These are phyloP conservation scores for Alternaria sp. DNA, from an alignment of 2,329 filamentous ascomycete genomes.

Conservation along the genomic window DNA sequence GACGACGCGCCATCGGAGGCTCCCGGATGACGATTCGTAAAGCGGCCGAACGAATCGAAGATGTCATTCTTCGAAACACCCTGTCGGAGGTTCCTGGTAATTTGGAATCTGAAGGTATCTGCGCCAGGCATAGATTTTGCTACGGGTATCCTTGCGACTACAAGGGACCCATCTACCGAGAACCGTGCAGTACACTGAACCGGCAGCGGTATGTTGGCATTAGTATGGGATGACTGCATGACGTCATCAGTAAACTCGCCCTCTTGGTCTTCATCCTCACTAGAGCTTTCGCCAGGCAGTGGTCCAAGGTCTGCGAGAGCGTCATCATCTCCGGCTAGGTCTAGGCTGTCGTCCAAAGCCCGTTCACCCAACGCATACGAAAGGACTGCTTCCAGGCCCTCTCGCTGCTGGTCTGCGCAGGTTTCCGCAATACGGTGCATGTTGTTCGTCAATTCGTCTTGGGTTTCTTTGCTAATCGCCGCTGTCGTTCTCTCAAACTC, in stretches of 20 bases:
- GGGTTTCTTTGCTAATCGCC: constrained; percentile 57
- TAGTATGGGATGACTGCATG: constrained; percentile 62
- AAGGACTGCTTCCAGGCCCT: constrained; percentile 67
- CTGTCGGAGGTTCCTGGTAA: constrained; percentile 34
- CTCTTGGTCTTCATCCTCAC: constrained; percentile 77
- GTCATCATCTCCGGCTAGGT: constrained; percentile 60
- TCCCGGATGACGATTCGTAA: constrained; percentile 25
- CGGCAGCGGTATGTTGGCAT: constrained; percentile 68
- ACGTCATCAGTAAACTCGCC: constrained; percentile 53
- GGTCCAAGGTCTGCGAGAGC: constrained; percentile 50
- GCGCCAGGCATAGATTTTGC: constrained; percentile 39
- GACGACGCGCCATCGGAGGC: constrained; percentile 35
- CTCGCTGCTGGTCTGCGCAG: constrained; percentile 59
- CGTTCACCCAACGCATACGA: constrained; percentile 67
- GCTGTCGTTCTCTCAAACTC: constrained; percentile 64
- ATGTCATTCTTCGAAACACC: constrained; percentile 54
- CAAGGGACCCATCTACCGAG: constrained; percentile 62
- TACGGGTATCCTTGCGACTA: constrained; percentile 56
- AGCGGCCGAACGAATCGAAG: constrained; percentile 68
- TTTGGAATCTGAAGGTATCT: constrained; percentile 31
- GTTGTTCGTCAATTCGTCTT: constrained; percentile 57
- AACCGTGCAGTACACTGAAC: constrained; percentile 65
- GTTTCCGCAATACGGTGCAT: constrained; percentile 62
- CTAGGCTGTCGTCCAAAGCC: constrained; percentile 62
- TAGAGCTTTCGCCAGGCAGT: constrained; percentile 73